Base-by-base conservation (phyloP, 331 rosid species). In the Spiraea crenata region DNA sequence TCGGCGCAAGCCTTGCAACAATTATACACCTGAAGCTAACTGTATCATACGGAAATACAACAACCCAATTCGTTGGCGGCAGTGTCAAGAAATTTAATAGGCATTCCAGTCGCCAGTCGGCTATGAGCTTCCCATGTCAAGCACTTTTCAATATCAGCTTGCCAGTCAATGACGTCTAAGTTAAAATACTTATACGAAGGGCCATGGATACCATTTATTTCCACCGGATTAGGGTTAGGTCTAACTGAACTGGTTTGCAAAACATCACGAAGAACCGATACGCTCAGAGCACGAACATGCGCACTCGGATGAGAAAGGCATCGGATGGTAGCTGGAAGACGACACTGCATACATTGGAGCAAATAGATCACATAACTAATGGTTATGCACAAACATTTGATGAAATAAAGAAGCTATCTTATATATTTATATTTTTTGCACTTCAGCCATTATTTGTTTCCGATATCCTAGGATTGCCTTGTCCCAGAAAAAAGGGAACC, bases 301-400 rank as follows among this genome's bases (percentile, higher is more conserved):
- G 99, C 99, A 46, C 99, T 95, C 15, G 95, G 95, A 80, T 95
- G 99, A 74, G 95, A 83, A 56, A 95, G 92, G 81, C 97, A 95
- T 61, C 90, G 89, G 41, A 81, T 69, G 55, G 95, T 91, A 38
- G 97, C 97, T 1, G 99, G 76, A 39, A 95, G 80, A 69, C 99
- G 99, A 75, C 96, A 91, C 99, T 95, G 95, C 85, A 85, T 55
- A 58, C 7, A 73, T 55, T 54, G 19, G 50, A 60, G 57, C 49
- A 71, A 20, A 60, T 49, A 16, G 3, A 58, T 50, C 58, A 47
- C 51, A 56, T 67, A 9, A 67, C 25, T 12, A 11, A 34, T 10
- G 13, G 56, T 45, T 75, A 74, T 66, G 67, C 50, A 70, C 42
- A 60, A 5, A 19, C 47, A 10, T 9, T 17, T 41, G 35, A 10